Evolutionary conservation across 768 basidiomycete species (phyloP).

Genomic region (Ramaria sp.): DNA sequence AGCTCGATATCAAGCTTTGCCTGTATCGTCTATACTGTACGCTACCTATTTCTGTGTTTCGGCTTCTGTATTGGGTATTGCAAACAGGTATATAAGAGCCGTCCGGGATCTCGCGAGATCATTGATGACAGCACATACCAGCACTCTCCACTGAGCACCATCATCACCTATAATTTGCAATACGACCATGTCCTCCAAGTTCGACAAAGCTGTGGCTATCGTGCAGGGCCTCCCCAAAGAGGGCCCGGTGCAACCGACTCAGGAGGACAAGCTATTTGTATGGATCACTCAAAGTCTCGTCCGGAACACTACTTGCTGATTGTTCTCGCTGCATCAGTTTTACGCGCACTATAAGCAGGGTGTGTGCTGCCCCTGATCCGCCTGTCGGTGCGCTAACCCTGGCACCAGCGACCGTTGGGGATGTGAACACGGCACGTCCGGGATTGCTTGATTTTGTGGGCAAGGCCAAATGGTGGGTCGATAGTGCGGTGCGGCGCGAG

Average conservation of each 20-base stretch:
- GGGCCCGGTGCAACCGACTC: constrained; percentile 64
- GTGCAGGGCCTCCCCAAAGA: constrained; percentile 62
- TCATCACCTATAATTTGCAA: neutral
- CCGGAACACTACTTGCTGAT: neutral
- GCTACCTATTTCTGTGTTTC: neutral
- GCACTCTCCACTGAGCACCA: neutral
- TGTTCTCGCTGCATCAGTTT: constrained; percentile 46
- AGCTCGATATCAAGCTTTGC: no score
- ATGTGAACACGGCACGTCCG: constrained; percentile 52
- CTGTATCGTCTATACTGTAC: no score
- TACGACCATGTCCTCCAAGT: constrained; percentile 55
- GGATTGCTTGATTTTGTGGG: constrained; percentile 79
- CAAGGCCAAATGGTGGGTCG: constrained; percentile 78
- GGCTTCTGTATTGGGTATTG: no score
- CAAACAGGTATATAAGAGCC: neutral
- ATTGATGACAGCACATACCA: neutral
- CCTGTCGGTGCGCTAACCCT: neutral
- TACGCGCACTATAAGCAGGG: constrained; percentile 94
- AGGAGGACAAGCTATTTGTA: constrained; percentile 73
- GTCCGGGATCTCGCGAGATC: neutral
- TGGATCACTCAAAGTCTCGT: constrained; percentile 19
- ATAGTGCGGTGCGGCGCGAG: constrained; percentile 9
- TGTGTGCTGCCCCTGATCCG: constrained; percentile 19
- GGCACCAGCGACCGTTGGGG: constrained; percentile 55
- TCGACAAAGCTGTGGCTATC: constrained; percentile 65